These are phyloP conservation scores for Botryotinia narcissicola DNA, from an alignment of 2,329 filamentous ascomycete species.

Conservation along the genomic window DNA sequence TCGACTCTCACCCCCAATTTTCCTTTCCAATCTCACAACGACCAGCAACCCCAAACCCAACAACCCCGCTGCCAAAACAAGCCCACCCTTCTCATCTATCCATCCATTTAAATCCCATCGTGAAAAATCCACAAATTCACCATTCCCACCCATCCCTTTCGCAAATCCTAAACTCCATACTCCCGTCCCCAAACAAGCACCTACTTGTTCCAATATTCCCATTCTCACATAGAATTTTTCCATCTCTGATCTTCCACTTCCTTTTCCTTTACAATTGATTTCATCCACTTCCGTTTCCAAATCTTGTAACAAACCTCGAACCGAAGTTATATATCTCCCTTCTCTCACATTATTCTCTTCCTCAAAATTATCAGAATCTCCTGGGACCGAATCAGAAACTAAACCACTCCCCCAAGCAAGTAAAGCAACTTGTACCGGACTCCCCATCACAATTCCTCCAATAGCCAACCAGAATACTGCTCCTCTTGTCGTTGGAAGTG, in stretches of 20 bases:
- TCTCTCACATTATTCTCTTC: not conserved
- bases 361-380: not conserved
- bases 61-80: not conserved
- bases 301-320: not conserved
- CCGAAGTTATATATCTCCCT: not conserved
- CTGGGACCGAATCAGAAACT: not conserved
- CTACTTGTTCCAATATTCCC: not conserved
- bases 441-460: not conserved
- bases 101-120: not conserved
- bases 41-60: not conserved
- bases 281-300: not conserved
- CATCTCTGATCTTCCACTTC: not conserved
- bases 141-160: not conserved
- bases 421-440: constrained; percentile 2
- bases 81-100: not conserved
- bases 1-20: too few relatives aligned
- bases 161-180: constrained; percentile 10
- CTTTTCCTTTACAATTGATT: not conserved
- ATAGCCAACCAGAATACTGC: not conserved
- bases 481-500: not conserved
- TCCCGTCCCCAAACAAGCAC: not conserved
- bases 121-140: not conserved
- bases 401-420: not conserved
- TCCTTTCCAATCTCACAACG: not conserved
- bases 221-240: not conserved